Evolutionary conservation across 495 filamentous ascomycete species (phyloP).

Genomic region (Neurospora cerealis): DNA sequence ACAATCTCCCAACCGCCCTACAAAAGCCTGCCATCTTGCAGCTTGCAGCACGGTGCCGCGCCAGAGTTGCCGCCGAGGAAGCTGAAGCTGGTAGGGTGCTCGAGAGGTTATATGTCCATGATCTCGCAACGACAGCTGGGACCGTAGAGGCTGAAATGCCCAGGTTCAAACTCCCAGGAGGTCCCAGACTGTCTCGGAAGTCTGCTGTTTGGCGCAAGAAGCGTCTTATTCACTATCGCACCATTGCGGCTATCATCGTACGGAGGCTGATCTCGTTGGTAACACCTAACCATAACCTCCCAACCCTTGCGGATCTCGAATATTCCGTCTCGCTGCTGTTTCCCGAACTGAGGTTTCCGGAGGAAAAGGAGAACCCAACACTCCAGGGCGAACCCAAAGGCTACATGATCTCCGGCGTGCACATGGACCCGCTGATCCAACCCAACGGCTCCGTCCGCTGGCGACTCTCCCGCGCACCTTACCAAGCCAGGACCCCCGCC

Average conservation of each 20-base stretch:
- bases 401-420: slow-evolving; percentile 46
- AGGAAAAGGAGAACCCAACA: neutral
- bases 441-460: slow-evolving; percentile 16
- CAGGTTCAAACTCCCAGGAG: slow-evolving; percentile 7
- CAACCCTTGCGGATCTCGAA: slow-evolving; percentile 18
- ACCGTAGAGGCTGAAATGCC: slow-evolving; percentile 33
- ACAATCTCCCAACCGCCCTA: slow-evolving; percentile 59
- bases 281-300: slow-evolving; percentile 21
- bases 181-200: slow-evolving; percentile 1
- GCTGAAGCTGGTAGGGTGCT: slow-evolving; percentile 25
- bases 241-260: slow-evolving; percentile 29
- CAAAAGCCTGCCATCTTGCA: slow-evolving; percentile 52
- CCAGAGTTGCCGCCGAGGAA: slow-evolving; percentile 19
- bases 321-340: slow-evolving; percentile 29
- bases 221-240: slow-evolving; percentile 22
- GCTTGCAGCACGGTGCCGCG: slow-evolving; percentile 32
- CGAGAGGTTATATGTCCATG: slow-evolving; percentile 20
- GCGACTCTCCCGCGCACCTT: slow-evolving; percentile 32
- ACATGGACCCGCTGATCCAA: slow-evolving; percentile 38
- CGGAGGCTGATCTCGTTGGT: slow-evolving; percentile 30
- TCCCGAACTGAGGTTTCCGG: slow-evolving; percentile 12
- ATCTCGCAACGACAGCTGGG: slow-evolving; percentile 32
- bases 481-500: slow-evolving; percentile 16
- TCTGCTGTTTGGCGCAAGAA: slow-evolving; percentile 14
- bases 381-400: slow-evolving; percentile 21